Evolutionary conservation across 1,139 yeast species (phyloP).

Genomic region (Magnusiomyces suaveolens): DNA sequence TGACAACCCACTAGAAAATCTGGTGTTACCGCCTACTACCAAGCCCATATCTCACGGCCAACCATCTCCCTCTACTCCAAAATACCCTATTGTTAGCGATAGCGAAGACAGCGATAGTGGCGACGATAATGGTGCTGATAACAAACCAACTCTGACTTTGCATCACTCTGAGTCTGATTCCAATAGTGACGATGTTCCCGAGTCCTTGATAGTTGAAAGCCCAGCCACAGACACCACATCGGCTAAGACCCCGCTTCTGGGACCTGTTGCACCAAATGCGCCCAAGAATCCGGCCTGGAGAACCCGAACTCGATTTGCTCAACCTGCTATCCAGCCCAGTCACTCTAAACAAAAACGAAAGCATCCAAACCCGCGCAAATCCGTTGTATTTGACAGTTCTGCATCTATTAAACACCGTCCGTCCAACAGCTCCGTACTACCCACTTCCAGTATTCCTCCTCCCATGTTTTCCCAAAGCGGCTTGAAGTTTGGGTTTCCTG

Average conservation of each 20-base stretch:
- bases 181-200: not conserved
- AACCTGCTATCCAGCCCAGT: not conserved
- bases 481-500: not conserved
- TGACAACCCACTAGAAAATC: too few species aligned
- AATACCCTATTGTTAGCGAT: not conserved
- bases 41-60: not conserved
- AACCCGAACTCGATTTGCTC: not conserved
- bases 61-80: not conserved
- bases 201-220: not conserved
- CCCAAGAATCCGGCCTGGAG: not conserved
- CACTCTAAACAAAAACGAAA: not conserved
- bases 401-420: not conserved
- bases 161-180: not conserved
- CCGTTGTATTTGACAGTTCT: not conserved
- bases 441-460: not conserved
- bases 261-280: not conserved
- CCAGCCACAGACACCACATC: not conserved
- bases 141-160: not conserved
- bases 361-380: not conserved
- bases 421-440: not conserved
- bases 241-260: too few species aligned
- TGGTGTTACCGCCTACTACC: too few species aligned
- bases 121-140: not conserved
- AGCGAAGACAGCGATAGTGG: not conserved
- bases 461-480: not conserved